phyloP scores from a whole-genome alignment of 495 filamentous ascomycete genomes.

The Umbilicaria muhlenbergii region DNA sequence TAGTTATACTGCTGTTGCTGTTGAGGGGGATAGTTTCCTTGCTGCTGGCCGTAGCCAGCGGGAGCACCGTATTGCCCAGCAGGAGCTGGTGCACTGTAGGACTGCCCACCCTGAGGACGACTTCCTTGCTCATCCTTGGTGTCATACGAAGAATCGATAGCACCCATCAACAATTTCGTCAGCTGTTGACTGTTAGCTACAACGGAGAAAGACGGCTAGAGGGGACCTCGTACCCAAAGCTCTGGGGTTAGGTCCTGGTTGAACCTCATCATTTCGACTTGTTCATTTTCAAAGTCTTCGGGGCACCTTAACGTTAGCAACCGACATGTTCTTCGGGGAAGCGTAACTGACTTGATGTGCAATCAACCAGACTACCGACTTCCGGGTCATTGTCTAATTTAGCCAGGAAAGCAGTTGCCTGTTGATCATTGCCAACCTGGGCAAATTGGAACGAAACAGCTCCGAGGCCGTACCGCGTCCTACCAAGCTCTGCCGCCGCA shows the following conservation, averaged over 20 bases:
- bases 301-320: slow-evolving; percentile 9
- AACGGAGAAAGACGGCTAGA: not conserved
- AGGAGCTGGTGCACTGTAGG: not conserved
- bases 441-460: slow-evolving; percentile 56
- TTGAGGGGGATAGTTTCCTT: slow-evolving; percentile 11
- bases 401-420: slow-evolving; percentile 46
- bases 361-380: slow-evolving; percentile 50
- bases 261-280: slow-evolving; percentile 43
- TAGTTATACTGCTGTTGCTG: slow-evolving; percentile 4
- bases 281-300: slow-evolving; percentile 49
- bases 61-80: slow-evolving; percentile 20
- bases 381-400: slow-evolving; percentile 46
- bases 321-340: not conserved
- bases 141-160: slow-evolving; percentile 51
- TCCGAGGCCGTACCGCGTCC: slow-evolving; percentile 31
- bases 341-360: slow-evolving; percentile 50
- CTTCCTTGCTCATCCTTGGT: slow-evolving; percentile 43
- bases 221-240: slow-evolving; percentile 35
- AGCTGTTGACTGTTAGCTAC: slow-evolving; percentile 19
- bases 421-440: slow-evolving; percentile 54
- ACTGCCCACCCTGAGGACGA: slow-evolving; percentile 8
- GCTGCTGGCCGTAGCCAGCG: slow-evolving; percentile 13
- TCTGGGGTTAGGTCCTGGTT: slow-evolving; percentile 45
- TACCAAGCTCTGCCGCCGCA: slow-evolving; percentile 27
- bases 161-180: slow-evolving; percentile 54